Evolutionary conservation across 768 basidiomycete species (phyloP).

Genomic region (Tylopilus rubrobrunneus): DNA sequence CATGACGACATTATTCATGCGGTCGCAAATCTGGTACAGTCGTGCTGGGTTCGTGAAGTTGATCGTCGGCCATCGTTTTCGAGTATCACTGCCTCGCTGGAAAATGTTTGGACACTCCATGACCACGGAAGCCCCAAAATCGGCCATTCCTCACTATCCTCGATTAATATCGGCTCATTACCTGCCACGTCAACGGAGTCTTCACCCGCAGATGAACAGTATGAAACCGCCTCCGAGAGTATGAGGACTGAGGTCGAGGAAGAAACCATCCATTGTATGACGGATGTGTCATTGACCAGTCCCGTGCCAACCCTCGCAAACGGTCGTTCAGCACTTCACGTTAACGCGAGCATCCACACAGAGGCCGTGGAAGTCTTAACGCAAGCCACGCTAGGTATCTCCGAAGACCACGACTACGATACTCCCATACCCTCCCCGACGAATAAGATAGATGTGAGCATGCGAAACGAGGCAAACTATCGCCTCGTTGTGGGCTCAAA

Average conservation of each 20-base stretch:
- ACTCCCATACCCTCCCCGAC: slow-evolving; percentile 29
- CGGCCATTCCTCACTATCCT: background rate
- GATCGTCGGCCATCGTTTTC: slow-evolving; percentile 50
- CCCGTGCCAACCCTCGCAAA: slow-evolving; percentile 3
- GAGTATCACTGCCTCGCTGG: slow-evolving; percentile 43
- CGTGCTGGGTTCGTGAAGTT: slow-evolving; percentile 58
- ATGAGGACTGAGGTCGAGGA: slow-evolving; percentile 18
- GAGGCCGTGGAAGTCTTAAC: slow-evolving; percentile 20
- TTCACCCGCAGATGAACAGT: slow-evolving; percentile 22
- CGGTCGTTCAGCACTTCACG: background rate
- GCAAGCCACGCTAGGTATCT: background rate
- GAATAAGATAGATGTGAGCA: slow-evolving; percentile 38
- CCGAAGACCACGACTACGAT: background rate
- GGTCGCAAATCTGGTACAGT: slow-evolving; percentile 41
- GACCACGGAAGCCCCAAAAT: slow-evolving; percentile 19
- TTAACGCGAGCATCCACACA: slow-evolving; percentile 3
- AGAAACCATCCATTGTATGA: slow-evolving; percentile 11
- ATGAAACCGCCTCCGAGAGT: slow-evolving; percentile 28
- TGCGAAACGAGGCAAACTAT: slow-evolving; percentile 63
- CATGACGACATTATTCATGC: slow-evolving; percentile 32
- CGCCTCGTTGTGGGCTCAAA: slow-evolving; percentile 48
- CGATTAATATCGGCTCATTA: background rate
- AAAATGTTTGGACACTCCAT: slow-evolving; percentile 39
- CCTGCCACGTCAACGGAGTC: slow-evolving; percentile 7
- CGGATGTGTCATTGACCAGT: slow-evolving; percentile 16